Evolutionary conservation across 129 eudicot genomes (phyloP), one percentile per base, ranked within the genome.

Genomic region (Solidago caesia): DNA sequence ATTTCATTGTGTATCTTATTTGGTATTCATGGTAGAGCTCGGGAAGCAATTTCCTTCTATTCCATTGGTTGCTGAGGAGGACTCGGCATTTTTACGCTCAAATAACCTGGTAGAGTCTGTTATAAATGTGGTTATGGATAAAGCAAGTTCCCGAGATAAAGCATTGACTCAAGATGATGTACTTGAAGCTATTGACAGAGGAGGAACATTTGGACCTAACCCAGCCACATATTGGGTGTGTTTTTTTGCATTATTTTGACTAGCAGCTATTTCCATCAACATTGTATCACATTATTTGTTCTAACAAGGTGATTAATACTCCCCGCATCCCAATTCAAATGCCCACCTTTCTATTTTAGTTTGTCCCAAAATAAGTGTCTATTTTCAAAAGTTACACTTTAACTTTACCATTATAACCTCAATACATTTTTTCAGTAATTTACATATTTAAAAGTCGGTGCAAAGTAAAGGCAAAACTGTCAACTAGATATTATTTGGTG

Each of bases 51-150:
- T 91, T 84, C 97, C 99, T 51, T 85, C 89, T 4, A 87, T 94
- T 75, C 97, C 99, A 6, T 68, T 94, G 83, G 99, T 94, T 79
- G 99, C 97, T 68, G 99, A 94, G 84, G 99, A 94, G 86, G 99
- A 94, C 65, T 94, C 99, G 3, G 85, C 93, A 46, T 91, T 87
- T 74, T 74, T 94, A 79, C 89, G 89, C 25, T 82, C 92, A 48
- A 91, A 83, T 81, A 87, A 91, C 83, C 89, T 94, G 59, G 96
- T 78, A 70, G 85, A 79, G 43, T 84, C 93, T 72, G 97, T 94
- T 59, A 78, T 87, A 56, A 76, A 82, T 47, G 91, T 80, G 68
- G 96, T 90, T 55, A 77, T 58, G 13, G 96, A 88, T 72, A 85
- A 84, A 74, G 43, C 85, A 57, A 79, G 79, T 51, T 29, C 62